A percentile compares a stretch with the other conserved stretches of the same genome.
Conservation (phyloP, 169 alveolate species). For the Cryptosporidium sp. region DNA sequence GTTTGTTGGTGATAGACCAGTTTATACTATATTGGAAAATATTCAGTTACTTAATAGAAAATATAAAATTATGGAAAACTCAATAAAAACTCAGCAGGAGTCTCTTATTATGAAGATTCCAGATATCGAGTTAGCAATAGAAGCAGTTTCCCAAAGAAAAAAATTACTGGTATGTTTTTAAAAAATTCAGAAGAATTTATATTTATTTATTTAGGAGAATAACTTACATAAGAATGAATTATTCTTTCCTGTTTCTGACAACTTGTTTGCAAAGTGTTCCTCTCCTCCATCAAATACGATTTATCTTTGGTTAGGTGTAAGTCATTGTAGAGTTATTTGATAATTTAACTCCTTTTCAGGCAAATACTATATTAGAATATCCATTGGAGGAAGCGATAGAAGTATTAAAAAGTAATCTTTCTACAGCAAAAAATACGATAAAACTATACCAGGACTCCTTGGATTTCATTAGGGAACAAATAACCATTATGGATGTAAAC, state of each 20-base stretch:
- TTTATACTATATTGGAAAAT: constrained; percentile 31
- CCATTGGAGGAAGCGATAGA: constrained; percentile 88
- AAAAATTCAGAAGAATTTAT: not conserved
- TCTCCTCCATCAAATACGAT: constrained; percentile 84
- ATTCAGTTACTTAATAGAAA: constrained; percentile 63
- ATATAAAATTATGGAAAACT: constrained; percentile 57
- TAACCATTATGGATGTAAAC: constrained; percentile 88
- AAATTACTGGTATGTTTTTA: constrained; percentile 40
- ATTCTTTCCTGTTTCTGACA: constrained; percentile 84
- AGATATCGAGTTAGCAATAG: constrained; percentile 69
- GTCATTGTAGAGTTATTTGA: constrained; percentile 18
- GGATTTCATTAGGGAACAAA: constrained; percentile 87
- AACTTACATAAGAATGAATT: not conserved
- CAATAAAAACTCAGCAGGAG: constrained; percentile 65
- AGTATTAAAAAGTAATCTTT: constrained; percentile 82
- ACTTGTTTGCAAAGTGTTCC: constrained; percentile 86
- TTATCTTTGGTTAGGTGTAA: constrained; percentile 89
- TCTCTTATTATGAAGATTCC: constrained; percentile 50
- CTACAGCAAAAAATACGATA: constrained; percentile 78
- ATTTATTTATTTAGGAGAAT: constrained; percentile 6
- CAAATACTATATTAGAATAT: constrained; percentile 89
- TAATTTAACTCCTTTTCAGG: constrained; percentile 78
- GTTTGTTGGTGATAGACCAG: constrained; percentile 41
- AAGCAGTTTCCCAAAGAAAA: constrained; percentile 37
- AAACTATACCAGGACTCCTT: constrained; percentile 81